Evolutionary conservation across 1,284 basidiomycete species (phyloP).

Genomic region (Phellinidium pouzarii): DNA sequence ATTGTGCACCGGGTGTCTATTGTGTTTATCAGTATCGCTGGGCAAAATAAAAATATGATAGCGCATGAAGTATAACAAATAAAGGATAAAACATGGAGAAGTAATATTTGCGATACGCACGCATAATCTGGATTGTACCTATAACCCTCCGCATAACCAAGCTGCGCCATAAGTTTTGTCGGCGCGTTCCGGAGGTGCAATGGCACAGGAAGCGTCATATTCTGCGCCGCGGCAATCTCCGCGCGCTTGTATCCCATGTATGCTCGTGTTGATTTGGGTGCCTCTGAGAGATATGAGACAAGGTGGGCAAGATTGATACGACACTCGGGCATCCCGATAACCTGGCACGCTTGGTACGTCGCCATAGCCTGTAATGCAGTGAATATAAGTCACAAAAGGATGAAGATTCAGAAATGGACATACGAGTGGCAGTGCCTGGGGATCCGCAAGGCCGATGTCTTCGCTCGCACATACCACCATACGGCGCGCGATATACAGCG

Average conservation of each 20-base stretch:
- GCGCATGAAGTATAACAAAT: not conserved
- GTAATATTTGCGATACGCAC: conserved; percentile 37
- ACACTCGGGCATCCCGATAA: conserved; percentile 82
- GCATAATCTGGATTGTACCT: conserved; percentile 74
- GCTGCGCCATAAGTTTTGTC: conserved; percentile 73
- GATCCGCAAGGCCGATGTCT: conserved; percentile 78
- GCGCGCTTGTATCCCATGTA: conserved; percentile 76
- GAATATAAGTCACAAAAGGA: not conserved
- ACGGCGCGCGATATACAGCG: conserved; percentile 76
- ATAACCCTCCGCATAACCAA: conserved; percentile 72
- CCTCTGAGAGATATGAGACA: conserved; percentile 77
- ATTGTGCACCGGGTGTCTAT: conserved; percentile 70
- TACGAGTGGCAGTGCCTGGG: conserved; percentile 65
- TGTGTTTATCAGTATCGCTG: not conserved
- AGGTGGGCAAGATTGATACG: conserved; percentile 75
- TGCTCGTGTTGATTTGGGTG: conserved; percentile 75
- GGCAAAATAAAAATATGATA: too few relatives aligned
- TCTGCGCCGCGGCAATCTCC: conserved; percentile 51
- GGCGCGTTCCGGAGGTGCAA: conserved; percentile 83
- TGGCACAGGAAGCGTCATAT: conserved; percentile 60
- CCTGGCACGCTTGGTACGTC: conserved; percentile 73
- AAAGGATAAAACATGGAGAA: conserved; percentile 8
- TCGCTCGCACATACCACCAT: conserved; percentile 83
- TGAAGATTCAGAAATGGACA: conserved; percentile 21
- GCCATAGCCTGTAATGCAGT: conserved; percentile 55